phyloP scores from a whole-genome alignment of 306 rosid species.

The Aeschynomene evenia region DNA sequence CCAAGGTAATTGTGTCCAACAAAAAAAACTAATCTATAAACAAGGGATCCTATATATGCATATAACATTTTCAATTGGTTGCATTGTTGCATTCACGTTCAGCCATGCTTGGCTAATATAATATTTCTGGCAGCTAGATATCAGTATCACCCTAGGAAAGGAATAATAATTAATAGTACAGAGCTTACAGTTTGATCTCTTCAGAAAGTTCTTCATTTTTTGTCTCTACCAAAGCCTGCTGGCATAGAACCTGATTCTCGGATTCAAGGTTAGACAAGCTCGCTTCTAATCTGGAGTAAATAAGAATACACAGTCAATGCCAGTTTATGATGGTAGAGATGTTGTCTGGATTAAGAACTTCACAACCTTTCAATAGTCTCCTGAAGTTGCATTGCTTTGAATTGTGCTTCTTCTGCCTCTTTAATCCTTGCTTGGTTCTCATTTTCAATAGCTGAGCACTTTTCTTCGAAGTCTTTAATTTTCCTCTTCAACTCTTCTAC shows the following conservation, averaged over 20 bases:
- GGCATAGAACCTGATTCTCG: conserved; percentile 87
- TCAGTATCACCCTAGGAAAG: background rate
- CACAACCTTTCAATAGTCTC: conserved; percentile 74
- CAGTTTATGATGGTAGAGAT: conserved; percentile 26
- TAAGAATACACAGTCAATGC: conserved; percentile 31
- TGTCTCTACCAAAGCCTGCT: conserved; percentile 73
- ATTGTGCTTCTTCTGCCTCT: conserved; percentile 75
- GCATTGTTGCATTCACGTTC: conserved; percentile 19
- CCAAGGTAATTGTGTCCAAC: background rate
- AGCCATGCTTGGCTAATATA: background rate
- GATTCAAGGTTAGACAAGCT: conserved; percentile 82
- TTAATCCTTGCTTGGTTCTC: conserved; percentile 57
- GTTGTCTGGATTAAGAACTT: conserved; percentile 16
- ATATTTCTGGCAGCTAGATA: conserved; percentile 1
- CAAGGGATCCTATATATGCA: background rate
- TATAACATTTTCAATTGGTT: background rate
- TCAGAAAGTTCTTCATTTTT: conserved; percentile 69
- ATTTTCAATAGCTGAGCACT: conserved; percentile 42
- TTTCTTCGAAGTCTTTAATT: conserved; percentile 61
- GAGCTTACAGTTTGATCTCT: conserved; percentile 61
- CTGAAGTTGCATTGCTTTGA: conserved; percentile 65
- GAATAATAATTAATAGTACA: background rate
- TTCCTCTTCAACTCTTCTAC: conserved; percentile 56
- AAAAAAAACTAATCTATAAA: background rate
- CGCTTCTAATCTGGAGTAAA: conserved; percentile 58